Percentiles rank a stretch among this genome's conserved stretches.
These are phyloP conservation scores for Boletus rex-veris DNA, from an alignment of 768 basidiomycete species.

Conservation along the genomic window DNA sequence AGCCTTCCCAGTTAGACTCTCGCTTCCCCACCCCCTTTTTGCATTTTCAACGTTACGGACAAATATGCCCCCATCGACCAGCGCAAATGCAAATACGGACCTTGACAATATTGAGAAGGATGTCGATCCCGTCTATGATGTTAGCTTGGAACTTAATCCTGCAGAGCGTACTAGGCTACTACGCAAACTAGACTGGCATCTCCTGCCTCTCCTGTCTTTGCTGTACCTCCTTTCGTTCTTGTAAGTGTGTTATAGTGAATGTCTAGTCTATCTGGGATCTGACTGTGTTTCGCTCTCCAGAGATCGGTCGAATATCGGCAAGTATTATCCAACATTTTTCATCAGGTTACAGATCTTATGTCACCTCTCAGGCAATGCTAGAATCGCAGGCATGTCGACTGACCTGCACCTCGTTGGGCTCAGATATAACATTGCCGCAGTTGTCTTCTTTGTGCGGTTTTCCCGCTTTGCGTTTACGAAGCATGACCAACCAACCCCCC, in stretches of 20 bases:
- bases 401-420: conserved; percentile 35
- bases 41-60: neutral
- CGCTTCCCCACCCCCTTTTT: neutral
- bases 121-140: neutral
- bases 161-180: conserved; percentile 28
- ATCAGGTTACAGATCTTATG: neutral
- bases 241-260: conserved; percentile 25
- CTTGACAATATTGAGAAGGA: conserved; percentile 11
- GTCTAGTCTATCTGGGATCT: neutral
- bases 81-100: neutral
- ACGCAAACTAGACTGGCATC: conserved; percentile 43
- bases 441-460: conserved; percentile 34
- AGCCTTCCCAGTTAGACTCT: too few relatives aligned
- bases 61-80: conserved; percentile 10
- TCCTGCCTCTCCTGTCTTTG: conserved; percentile 42
- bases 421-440: conserved; percentile 36
- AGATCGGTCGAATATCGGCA: conserved; percentile 46
- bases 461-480: neutral
- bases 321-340: conserved; percentile 8
- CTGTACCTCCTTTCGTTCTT: conserved; percentile 45
- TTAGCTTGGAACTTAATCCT: conserved; percentile 5
- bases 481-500: neutral
- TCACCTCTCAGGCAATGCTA: conserved; percentile 35
- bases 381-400: conserved; percentile 43
- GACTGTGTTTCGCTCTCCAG: conserved; percentile 15